These are phyloP conservation scores for Trichophyton benhamiae DNA, from an alignment of 2,329 filamentous ascomycete genomes.

Conservation along the genomic window DNA sequence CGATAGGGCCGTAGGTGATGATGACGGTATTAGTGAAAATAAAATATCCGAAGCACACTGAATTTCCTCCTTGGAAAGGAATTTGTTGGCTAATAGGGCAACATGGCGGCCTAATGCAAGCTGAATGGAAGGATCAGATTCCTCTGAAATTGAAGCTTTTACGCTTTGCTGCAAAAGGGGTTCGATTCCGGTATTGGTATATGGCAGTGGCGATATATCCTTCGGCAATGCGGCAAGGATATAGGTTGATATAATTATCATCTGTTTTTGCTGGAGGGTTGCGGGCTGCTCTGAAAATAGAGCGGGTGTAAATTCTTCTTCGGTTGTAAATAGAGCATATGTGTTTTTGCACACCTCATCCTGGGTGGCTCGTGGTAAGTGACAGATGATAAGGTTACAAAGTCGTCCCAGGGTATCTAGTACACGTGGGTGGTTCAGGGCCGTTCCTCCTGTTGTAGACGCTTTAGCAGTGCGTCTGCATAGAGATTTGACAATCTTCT, in stretches of 20 bases:
- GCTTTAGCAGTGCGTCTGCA: slow-evolving; percentile 29
- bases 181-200: slow-evolving; percentile 22
- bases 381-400: slow-evolving; percentile 46
- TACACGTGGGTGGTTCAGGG: slow-evolving; percentile 40
- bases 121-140: slow-evolving; percentile 25
- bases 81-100: slow-evolving; percentile 32
- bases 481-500: slow-evolving; percentile 39
- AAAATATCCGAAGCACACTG: slow-evolving; percentile 22
- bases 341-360: slow-evolving; percentile 41
- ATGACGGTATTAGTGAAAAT: slow-evolving; percentile 21
- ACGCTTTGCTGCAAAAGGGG: slow-evolving; percentile 27
- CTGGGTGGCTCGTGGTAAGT: slow-evolving; percentile 42
- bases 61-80: slow-evolving; percentile 26
- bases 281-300: slow-evolving; percentile 23
- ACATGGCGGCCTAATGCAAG: slow-evolving; percentile 32
- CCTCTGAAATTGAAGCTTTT: slow-evolving; percentile 21
- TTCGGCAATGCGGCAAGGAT: slow-evolving; percentile 42
- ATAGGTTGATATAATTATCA: slow-evolving; percentile 46
- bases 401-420: slow-evolving; percentile 50
- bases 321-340: slow-evolving; percentile 41
- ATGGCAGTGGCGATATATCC: slow-evolving; percentile 23
- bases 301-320: slow-evolving; percentile 25
- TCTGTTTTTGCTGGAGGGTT: slow-evolving; percentile 28
- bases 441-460: slow-evolving; percentile 25
- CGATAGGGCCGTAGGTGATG: slow-evolving; percentile 15